Base-by-base conservation (phyloP, 805 yeast genomes). In the Nakazawaea wyomingensis region DNA sequence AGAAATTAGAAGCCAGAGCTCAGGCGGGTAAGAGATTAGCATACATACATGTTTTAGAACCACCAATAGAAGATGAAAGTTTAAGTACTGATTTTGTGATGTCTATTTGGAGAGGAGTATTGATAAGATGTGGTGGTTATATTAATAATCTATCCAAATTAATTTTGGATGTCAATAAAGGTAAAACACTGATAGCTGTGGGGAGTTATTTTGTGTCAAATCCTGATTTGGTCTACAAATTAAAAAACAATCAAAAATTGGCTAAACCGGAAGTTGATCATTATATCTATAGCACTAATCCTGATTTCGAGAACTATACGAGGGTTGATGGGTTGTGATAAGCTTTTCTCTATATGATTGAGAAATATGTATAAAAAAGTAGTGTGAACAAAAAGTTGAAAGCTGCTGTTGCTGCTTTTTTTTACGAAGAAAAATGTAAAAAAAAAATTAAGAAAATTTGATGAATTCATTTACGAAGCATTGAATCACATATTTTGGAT, bases 31-130 rank as follows among this genome's bases (percentile, higher is more conserved):
- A 57, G 11, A 49, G 53, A 39, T 38, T 67, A 30, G 70, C 68
- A 0, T 68, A 66, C 40, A 39, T 68, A 11, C 64, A 64, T 32
- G 26, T 63, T 1, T 56, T 64, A n/a, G 72, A 64, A 48, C 67
- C 70, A 16, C 45, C n/a, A n/a, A n/a, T 59, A 24, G 57, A 50
- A 2, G 40, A 44, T 16, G 54, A 54, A 36, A 42, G 50, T 44
- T 45, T 50, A 18, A 49, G 56, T 20, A 68, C 66, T 46, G 68
- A 65, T 11, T 70, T 67, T 45, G 60, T 58, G 13, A 61, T 57
- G 45, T 51, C 63, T 14, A 60, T 71, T 44, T 74, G 74, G 75
- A 64, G 61, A 48, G 78, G 78, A 38, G 52, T 54, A 22, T 48
- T 72, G 17, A 49, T 73, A 22, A 56, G 71, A 51, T 66, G 72